phyloP scores from a whole-genome alignment of 176 grass and related monocot species.

The Areca catechu region DNA sequence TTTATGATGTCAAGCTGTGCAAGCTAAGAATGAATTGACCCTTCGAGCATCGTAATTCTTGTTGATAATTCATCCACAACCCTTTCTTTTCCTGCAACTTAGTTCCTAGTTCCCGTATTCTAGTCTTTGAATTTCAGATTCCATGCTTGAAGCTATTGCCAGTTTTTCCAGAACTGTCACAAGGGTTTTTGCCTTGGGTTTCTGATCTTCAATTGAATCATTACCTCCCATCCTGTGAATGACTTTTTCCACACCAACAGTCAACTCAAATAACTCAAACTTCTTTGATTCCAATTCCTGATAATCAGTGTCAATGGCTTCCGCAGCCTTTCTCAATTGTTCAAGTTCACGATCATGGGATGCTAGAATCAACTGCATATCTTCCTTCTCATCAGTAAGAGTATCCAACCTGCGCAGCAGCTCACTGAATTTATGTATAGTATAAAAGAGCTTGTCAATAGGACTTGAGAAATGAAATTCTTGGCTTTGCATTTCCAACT shows the following conservation, averaged over 20 bases:
- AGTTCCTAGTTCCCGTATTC: slow-evolving; percentile 61
- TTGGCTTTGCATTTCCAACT: slow-evolving; percentile 22
- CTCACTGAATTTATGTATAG: slow-evolving; percentile 58
- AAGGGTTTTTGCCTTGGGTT: slow-evolving; percentile 41
- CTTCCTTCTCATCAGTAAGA: slow-evolving; percentile 66
- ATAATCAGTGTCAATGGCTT: slow-evolving; percentile 33
- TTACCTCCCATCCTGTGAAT: slow-evolving; percentile 64
- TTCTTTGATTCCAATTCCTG: slow-evolving; percentile 46
- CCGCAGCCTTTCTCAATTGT: slow-evolving; percentile 49
- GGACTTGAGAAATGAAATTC: slow-evolving; percentile 30
- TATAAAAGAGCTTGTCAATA: slow-evolving; percentile 52
- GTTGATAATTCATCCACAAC: slow-evolving; percentile 53
- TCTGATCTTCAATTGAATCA: slow-evolving; percentile 50
- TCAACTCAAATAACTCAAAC: slow-evolving; percentile 49
- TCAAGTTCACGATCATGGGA: slow-evolving; percentile 56
- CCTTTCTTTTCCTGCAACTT: slow-evolving; percentile 74
- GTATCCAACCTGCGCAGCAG: slow-evolving; percentile 38
- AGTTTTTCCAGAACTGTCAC: slow-evolving; percentile 78
- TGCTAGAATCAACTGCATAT: slow-evolving; percentile 66
- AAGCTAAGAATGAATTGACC: slow-evolving; percentile 42
- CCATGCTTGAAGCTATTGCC: slow-evolving; percentile 38
- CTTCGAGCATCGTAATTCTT: slow-evolving; percentile 68
- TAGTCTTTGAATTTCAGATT: slow-evolving; percentile 68
- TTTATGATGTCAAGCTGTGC: slow-evolving; percentile 43
- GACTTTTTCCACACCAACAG: slow-evolving; percentile 62